Evolutionary conservation across 257 asterid species (phyloP).

Genomic region (Nicotiana tabacum): DNA sequence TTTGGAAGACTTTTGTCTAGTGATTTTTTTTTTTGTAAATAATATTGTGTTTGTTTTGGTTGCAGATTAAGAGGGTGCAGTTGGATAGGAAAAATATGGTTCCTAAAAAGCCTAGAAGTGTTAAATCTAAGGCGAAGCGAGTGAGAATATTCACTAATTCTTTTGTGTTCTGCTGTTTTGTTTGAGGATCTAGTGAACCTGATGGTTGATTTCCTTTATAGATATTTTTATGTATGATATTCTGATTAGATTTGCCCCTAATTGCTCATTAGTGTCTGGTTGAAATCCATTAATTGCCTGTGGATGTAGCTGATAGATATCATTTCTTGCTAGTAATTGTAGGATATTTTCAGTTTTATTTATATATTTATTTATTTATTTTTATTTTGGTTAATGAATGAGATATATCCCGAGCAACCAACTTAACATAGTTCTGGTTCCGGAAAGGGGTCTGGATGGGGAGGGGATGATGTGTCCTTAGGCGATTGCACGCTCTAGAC

Average conservation of each 20-base stretch:
- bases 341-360: neutral
- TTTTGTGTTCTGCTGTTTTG: constrained; percentile 1
- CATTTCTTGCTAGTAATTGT: neutral
- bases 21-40: neutral
- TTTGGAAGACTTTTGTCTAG: neutral
- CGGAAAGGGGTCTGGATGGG: neutral
- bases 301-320: neutral
- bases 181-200: constrained; percentile 24
- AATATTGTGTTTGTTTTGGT: constrained; percentile 5
- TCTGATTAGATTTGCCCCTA: neutral
- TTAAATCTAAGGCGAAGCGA: constrained; percentile 48
- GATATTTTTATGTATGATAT: neutral
- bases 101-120: constrained; percentile 29
- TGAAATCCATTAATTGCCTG: neutral
- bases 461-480: neutral
- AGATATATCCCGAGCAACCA: neutral
- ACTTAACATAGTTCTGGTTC: neutral
- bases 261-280: neutral
- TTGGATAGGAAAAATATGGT: constrained; percentile 32
- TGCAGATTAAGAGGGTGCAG: constrained; percentile 22
- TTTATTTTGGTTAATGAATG: neutral
- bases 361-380: neutral
- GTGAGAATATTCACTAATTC: constrained; percentile 24
- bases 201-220: constrained; percentile 10
- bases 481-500: neutral